Percentiles rank a stretch among this genome's conserved stretches.
Conservation (phyloP, 371 early-diverging fungal species). For the Mycotypha africana region DNA sequence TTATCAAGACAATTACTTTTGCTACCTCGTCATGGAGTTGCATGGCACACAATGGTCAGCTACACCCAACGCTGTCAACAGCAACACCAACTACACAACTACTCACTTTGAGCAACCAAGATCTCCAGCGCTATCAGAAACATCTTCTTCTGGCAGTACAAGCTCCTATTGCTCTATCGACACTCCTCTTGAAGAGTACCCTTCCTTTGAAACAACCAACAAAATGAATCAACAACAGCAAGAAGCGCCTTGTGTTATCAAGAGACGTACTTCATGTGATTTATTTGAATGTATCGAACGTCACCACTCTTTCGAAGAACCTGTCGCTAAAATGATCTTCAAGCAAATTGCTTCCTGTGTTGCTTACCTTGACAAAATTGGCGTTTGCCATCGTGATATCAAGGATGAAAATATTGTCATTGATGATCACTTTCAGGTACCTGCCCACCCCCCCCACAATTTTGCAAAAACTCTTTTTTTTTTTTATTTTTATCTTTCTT, state of each 20-base stretch:
- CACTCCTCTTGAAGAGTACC: slow-evolving; percentile 14
- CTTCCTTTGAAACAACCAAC: not conserved
- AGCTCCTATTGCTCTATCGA: slow-evolving; percentile 12
- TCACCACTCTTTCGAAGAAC: slow-evolving; percentile 60
- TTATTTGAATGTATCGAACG: slow-evolving; percentile 80
- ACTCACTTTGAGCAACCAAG: slow-evolving; percentile 1
- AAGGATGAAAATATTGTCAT: slow-evolving; percentile 80
- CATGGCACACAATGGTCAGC: slow-evolving; percentile 69
- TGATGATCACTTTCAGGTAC: slow-evolving; percentile 54
- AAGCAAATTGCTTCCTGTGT: slow-evolving; percentile 68
- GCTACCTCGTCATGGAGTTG: slow-evolving; percentile 74
- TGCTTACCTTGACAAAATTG: slow-evolving; percentile 49
- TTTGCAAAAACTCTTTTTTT: not conserved
- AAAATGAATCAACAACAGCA: too few relatives aligned
- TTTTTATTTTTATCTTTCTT: not conserved
- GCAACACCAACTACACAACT: slow-evolving; percentile 5
- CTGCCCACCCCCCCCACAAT: not conserved
- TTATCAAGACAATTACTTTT: slow-evolving; percentile 61
- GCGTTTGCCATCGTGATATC: slow-evolving; percentile 60
- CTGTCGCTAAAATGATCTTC: slow-evolving; percentile 55
- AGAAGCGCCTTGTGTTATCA: slow-evolving; percentile 17
- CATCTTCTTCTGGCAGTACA: slow-evolving; percentile 14
- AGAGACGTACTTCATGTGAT: slow-evolving; percentile 58
- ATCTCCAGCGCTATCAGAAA: slow-evolving; percentile 26
- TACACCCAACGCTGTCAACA: slow-evolving; percentile 5